phyloP scores from a whole-genome alignment of 176 grass and related monocot species.

The Carex pumila region DNA sequence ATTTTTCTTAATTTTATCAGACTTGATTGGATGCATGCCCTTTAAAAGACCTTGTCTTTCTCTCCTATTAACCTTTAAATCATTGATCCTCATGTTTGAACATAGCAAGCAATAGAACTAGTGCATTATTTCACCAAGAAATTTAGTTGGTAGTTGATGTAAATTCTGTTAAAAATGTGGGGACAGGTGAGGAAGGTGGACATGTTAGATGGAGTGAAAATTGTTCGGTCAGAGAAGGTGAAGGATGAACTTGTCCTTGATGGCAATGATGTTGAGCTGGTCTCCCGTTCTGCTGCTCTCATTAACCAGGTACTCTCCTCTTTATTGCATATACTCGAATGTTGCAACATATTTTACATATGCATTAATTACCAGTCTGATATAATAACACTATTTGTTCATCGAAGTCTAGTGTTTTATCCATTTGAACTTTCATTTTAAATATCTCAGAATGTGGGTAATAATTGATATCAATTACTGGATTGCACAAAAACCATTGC shows the following conservation, averaged over 20 bases:
- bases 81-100: neutral
- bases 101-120: neutral
- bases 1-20: neutral
- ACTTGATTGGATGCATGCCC: neutral
- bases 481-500: neutral
- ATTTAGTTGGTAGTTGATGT: neutral
- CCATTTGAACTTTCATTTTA: neutral
- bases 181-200: conserved; percentile 76
- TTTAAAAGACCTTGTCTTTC: neutral
- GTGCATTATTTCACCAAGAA: neutral
- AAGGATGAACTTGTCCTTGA: conserved; percentile 85
- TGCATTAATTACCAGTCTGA: neutral
- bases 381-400: neutral
- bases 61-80: neutral
- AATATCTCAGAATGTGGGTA: neutral
- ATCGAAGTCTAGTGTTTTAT: neutral
- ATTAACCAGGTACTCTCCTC: conserved; percentile 52
- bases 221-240: conserved; percentile 72
- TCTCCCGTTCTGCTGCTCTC: conserved; percentile 55
- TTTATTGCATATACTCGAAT: neutral
- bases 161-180: neutral
- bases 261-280: conserved; percentile 77
- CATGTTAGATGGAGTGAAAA: conserved; percentile 67
- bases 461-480: neutral
- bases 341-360: neutral